phyloP scores from a whole-genome alignment of 1,139 yeast genomes.

The Candida tunisiensis region DNA sequence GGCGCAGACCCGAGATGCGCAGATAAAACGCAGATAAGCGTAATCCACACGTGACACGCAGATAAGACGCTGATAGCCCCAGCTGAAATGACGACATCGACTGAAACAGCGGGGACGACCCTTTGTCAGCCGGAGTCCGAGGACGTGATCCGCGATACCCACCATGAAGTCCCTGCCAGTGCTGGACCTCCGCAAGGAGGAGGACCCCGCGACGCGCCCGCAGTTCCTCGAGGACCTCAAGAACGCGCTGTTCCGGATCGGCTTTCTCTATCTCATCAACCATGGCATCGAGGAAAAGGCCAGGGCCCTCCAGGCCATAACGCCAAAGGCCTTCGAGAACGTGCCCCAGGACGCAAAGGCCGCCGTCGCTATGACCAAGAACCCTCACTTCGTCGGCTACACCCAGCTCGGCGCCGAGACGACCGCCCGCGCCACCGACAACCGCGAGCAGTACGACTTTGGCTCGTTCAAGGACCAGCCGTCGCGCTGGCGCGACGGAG shows the following conservation, averaged over 20 bases:
- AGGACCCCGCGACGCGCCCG: conserved; percentile 24
- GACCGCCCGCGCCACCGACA: conserved; percentile 40
- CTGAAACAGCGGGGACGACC: too few relatives aligned
- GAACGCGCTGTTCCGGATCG: conserved; percentile 41
- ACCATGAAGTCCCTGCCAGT: conserved; percentile 13
- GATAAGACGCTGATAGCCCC: too few relatives aligned
- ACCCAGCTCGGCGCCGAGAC: conserved; percentile 49
- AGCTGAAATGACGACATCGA: too few relatives aligned
- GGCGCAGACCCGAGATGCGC: too few relatives aligned
- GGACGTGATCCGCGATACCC: too few relatives aligned
- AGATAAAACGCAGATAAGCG: too few relatives aligned
- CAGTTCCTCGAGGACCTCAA: conserved; percentile 30
- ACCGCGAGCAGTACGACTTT: conserved; percentile 55
- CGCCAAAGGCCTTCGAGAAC: conserved; percentile 34
- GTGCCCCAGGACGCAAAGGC: conserved; percentile 36
- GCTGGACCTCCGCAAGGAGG: conserved; percentile 14
- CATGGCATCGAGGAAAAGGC: conserved; percentile 29
- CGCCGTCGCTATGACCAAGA: conserved; percentile 40
- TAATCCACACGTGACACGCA: too few relatives aligned
- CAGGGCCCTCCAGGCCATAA: conserved; percentile 23
- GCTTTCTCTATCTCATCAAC: conserved; percentile 38
- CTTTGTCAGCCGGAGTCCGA: too few relatives aligned
- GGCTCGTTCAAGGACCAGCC: conserved; percentile 36
- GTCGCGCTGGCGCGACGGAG: conserved; percentile 21
- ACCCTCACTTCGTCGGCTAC: conserved; percentile 54